These are phyloP conservation scores for Xylaria palmicola DNA, from an alignment of 495 filamentous ascomycete species.

Conservation along the genomic window DNA sequence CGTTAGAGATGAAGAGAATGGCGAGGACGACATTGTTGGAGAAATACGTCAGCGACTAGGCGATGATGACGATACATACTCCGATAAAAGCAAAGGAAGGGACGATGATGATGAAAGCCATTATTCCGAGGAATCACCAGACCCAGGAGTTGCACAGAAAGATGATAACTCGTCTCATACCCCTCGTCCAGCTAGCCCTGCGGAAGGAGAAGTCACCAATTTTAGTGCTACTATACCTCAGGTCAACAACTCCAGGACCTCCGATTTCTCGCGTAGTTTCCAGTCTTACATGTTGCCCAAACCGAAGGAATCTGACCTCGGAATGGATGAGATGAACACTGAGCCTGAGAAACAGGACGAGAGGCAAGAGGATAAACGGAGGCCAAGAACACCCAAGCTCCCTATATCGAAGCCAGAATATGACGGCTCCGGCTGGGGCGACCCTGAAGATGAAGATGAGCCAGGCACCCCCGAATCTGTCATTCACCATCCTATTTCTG, in stretches of 20 bases:
- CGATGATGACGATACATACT: slow-evolving; percentile 15
- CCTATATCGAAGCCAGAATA: slow-evolving; percentile 54
- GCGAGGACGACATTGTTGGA: slow-evolving; percentile 22
- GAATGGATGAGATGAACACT: slow-evolving; percentile 38
- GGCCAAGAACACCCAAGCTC: slow-evolving; percentile 65
- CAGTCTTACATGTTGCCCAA: slow-evolving; percentile 45
- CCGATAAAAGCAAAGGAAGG: slow-evolving; percentile 5
- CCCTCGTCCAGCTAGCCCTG: slow-evolving; percentile 42
- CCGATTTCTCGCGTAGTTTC: slow-evolving; percentile 39
- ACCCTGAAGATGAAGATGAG: slow-evolving; percentile 49
- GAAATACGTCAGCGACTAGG: slow-evolving; percentile 29
- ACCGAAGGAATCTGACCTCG: slow-evolving; percentile 32
- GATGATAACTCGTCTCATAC: slow-evolving; percentile 37
- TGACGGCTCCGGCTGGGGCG: slow-evolving; percentile 56
- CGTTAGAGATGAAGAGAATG: slow-evolving; percentile 63
- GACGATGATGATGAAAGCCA: slow-evolving; percentile 27
- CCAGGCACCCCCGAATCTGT: slow-evolving; percentile 91
- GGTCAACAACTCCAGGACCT: slow-evolving; percentile 27
- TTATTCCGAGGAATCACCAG: slow-evolving; percentile 27
- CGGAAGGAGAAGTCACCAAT: slow-evolving; percentile 26
- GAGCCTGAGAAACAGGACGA: slow-evolving; percentile 47
- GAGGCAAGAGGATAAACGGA: slow-evolving; percentile 29
- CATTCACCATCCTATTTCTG: slow-evolving; percentile 70
- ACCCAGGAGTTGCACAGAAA: slow-evolving; percentile 2
- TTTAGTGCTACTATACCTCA: slow-evolving; percentile 30